Percentiles rank a stretch among this genome's conserved stretches.
Evolutionary conservation across 202 grass and related monocot species (phyloP).

Genomic region (Cymbopogon flexuosus): DNA sequence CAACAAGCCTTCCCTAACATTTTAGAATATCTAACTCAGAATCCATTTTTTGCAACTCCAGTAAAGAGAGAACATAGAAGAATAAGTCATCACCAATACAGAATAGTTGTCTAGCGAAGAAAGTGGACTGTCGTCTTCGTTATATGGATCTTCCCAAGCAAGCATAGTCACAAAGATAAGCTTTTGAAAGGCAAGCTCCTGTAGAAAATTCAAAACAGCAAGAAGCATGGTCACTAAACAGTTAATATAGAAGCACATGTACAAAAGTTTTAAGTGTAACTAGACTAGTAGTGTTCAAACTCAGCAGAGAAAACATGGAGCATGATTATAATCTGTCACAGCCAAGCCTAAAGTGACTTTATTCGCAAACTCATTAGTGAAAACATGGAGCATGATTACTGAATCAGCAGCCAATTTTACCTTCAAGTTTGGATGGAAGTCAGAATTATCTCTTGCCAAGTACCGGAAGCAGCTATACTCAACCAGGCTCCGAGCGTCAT

Average conservation of each 20-base stretch:
- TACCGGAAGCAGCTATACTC: slow-evolving; percentile 98
- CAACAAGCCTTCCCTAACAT: slow-evolving; percentile 74
- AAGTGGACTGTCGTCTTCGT: slow-evolving; percentile 30
- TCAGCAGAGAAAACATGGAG: not conserved
- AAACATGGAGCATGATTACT: not conserved
- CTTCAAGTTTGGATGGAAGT: slow-evolving; percentile 84
- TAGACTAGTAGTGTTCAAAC: slow-evolving; percentile 16
- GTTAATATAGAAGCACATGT: not conserved
- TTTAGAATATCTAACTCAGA: slow-evolving; percentile 37
- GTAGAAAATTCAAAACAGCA: slow-evolving; percentile 28
- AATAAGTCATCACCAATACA: slow-evolving; percentile 53
- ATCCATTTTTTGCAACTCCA: slow-evolving; percentile 6
- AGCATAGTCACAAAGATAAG: slow-evolving; percentile 98
- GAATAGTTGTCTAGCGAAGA: slow-evolving; percentile 53
- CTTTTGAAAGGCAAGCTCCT: slow-evolving; percentile 93
- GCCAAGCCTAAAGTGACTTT: not conserved
- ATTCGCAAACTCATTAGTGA: not conserved
- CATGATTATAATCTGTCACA: slow-evolving; percentile 16
- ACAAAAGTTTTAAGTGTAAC: not conserved
- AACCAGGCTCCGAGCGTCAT: slow-evolving; percentile 70
- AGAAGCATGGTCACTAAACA: not conserved
- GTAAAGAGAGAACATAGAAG: slow-evolving; percentile 29
- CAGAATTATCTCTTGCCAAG: slow-evolving; percentile 72
- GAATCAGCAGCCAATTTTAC: slow-evolving; percentile 38
- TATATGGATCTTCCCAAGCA: slow-evolving; percentile 83